Percentiles rank a stretch among this genome's conserved stretches.
Conservation (phyloP, 768 basidiomycete genomes). For the Tephrocybe sp. region DNA sequence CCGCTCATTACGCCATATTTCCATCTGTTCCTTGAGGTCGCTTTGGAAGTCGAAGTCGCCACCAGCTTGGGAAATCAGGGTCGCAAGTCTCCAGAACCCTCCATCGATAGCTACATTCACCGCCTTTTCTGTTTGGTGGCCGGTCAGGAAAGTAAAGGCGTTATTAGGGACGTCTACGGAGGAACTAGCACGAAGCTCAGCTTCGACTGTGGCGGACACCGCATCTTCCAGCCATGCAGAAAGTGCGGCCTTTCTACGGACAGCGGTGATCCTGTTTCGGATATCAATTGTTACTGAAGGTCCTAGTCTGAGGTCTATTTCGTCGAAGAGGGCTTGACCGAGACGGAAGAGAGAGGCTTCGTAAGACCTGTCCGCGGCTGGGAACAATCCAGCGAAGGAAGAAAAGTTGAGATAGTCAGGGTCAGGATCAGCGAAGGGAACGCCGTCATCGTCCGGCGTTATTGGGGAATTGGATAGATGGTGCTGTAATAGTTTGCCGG, state of each 20-base stretch:
- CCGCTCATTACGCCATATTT: constrained; percentile 80
- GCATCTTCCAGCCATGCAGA: constrained; percentile 83
- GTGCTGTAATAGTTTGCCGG: constrained; percentile 69
- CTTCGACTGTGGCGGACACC: constrained; percentile 70
- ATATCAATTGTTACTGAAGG: constrained; percentile 58
- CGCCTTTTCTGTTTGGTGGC: constrained; percentile 86
- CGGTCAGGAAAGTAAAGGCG: constrained; percentile 80
- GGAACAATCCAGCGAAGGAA: constrained; percentile 73
- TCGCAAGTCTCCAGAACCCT: constrained; percentile 83
- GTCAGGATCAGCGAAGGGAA: constrained; percentile 70
- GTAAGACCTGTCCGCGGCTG: constrained; percentile 65
- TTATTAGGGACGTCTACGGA: constrained; percentile 44
- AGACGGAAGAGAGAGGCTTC: constrained; percentile 88
- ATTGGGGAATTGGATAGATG: constrained; percentile 77
- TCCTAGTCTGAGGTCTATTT: constrained; percentile 64
- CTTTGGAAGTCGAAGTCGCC: constrained; percentile 74
- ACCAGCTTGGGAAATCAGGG: constrained; percentile 83
- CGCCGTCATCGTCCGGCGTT: constrained; percentile 62
- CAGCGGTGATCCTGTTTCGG: constrained; percentile 53
- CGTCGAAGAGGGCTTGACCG: constrained; percentile 86
- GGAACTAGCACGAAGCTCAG: constrained; percentile 50
- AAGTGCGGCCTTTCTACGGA: constrained; percentile 78
- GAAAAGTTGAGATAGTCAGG: constrained; percentile 65
- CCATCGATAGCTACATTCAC: constrained; percentile 71
- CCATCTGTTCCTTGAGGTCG: constrained; percentile 74